Evolutionary conservation across 2,329 filamentous ascomycete genomes (phyloP).

Genomic region (Colletotrichum acutatum): DNA sequence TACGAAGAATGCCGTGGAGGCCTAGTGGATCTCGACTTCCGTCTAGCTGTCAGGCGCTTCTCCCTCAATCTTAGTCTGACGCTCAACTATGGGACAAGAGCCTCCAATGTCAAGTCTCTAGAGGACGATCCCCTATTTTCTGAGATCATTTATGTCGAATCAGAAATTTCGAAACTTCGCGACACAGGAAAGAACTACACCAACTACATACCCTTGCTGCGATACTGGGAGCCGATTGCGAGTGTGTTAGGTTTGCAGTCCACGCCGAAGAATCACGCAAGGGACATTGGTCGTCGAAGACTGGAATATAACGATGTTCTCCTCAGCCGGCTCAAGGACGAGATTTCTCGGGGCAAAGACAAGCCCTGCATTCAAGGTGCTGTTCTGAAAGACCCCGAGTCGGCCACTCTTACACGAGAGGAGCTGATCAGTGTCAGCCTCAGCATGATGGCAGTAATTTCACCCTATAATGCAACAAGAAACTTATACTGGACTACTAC

Average conservation of each 20-base stretch:
- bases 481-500: background rate
- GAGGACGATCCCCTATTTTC: slow-evolving; percentile 26
- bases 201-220: slow-evolving; percentile 13
- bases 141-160: slow-evolving; percentile 38
- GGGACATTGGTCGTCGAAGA: slow-evolving; percentile 1
- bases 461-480: background rate
- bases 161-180: slow-evolving; percentile 34
- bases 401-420: slow-evolving; percentile 10
- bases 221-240: slow-evolving; percentile 18
- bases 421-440: slow-evolving; percentile 20
- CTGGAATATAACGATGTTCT: slow-evolving; percentile 13
- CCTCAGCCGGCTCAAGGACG: background rate
- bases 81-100: slow-evolving; percentile 71
- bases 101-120: slow-evolving; percentile 13
- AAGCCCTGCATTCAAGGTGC: slow-evolving; percentile 21
- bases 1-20: slow-evolving; percentile 65
- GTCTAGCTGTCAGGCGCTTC: slow-evolving; percentile 71
- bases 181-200: slow-evolving; percentile 13
- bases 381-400: slow-evolving; percentile 14
- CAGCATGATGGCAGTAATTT: slow-evolving; percentile 62
- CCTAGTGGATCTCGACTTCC: slow-evolving; percentile 67
- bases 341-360: background rate
- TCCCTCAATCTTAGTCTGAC: slow-evolving; percentile 73
- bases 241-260: background rate
- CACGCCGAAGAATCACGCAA: background rate